A percentile compares a stretch with the other conserved stretches of the same genome.
Evolutionary conservation across 139 green algal genomes (phyloP).

Genomic region (Chlamydomonas sp.): DNA sequence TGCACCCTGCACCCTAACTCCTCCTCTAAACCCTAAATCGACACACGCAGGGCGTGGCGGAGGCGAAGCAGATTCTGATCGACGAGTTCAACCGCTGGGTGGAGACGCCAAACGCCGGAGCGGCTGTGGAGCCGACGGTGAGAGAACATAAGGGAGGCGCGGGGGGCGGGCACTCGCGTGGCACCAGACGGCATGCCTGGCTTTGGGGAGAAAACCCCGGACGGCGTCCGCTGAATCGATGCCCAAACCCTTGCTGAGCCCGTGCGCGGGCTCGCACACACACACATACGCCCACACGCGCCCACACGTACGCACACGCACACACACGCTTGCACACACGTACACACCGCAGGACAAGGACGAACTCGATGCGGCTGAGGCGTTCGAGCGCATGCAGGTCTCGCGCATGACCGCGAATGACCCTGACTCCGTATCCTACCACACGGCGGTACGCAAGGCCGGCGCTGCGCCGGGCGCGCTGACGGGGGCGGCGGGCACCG

Average conservation of each 20-base stretch:
- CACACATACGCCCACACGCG: too few species aligned
- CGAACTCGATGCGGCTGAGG: conserved; percentile 47
- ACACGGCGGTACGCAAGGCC: conserved; percentile 20
- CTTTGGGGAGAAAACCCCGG: too few species aligned
- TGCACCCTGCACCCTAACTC: too few species aligned
- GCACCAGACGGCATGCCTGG: too few species aligned
- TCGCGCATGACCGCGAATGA: conserved; percentile 34
- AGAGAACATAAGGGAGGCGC: too few species aligned
- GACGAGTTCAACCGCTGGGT: conserved; percentile 54
- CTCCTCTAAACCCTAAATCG: too few species aligned
- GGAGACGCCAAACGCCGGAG: conserved; percentile 17
- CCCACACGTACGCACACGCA: too few species aligned
- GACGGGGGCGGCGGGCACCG: neutral
- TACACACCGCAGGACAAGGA: conserved; percentile 25
- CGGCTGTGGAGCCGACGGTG: too few species aligned
- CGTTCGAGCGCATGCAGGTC: conserved; percentile 59
- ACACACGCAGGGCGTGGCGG: conserved; percentile 17
- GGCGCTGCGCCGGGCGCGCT: neutral
- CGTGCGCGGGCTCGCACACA: neutral
- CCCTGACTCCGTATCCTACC: conserved; percentile 46
- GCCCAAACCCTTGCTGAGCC: too few species aligned
- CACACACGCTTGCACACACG: too few species aligned
- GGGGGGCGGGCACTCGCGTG: too few species aligned
- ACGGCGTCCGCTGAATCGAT: too few species aligned
- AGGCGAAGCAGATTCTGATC: conserved; percentile 46